Evolutionary conservation across 1,139 yeast species (phyloP).

Genomic region (Yamadazyma membranifaciens): DNA sequence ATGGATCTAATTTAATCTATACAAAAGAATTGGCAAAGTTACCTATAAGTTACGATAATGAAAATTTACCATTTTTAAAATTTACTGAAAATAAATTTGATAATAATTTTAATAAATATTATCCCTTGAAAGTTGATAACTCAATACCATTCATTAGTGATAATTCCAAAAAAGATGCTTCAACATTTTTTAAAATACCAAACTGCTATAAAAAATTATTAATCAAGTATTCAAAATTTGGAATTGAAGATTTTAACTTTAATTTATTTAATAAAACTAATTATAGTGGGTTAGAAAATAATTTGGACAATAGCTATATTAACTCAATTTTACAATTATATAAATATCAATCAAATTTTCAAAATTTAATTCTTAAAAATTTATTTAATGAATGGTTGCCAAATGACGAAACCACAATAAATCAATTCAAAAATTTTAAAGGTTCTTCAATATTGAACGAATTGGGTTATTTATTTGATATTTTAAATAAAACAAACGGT

Average conservation of each 20-base stretch:
- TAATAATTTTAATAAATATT: slow-evolving; percentile 45
- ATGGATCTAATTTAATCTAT: slow-evolving; percentile 64
- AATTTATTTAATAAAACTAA: slow-evolving; percentile 72
- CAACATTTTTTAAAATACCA: slow-evolving; percentile 46
- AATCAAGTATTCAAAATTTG: slow-evolving; percentile 84
- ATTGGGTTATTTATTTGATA: slow-evolving; percentile 84
- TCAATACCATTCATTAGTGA: slow-evolving; percentile 77
- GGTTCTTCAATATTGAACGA: slow-evolving; percentile 68
- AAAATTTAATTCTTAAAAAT: slow-evolving; percentile 58
- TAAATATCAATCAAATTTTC: slow-evolving; percentile 71
- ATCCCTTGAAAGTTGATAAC: slow-evolving; percentile 30
- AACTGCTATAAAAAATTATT: slow-evolving; percentile 74
- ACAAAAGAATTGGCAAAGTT: slow-evolving; percentile 50
- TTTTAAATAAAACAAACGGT: slow-evolving; percentile 82
- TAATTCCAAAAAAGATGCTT: slow-evolving; percentile 30
- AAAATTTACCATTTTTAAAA: slow-evolving; percentile 49
- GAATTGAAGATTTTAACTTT: slow-evolving; percentile 93
- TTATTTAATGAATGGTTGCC: slow-evolving; percentile 61
- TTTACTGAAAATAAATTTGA: slow-evolving; percentile 45
- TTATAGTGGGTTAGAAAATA: slow-evolving; percentile 87
- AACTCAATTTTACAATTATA: slow-evolving; percentile 83
- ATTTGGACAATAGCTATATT: slow-evolving; percentile 75
- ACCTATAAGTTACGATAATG: slow-evolving; percentile 45
- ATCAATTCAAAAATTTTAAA: slow-evolving; percentile 30
- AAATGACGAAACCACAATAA: slow-evolving; percentile 29